phyloP scores from a whole-genome alignment of 192 early-diverging fungal species.

The Entomortierella lignicola region DNA sequence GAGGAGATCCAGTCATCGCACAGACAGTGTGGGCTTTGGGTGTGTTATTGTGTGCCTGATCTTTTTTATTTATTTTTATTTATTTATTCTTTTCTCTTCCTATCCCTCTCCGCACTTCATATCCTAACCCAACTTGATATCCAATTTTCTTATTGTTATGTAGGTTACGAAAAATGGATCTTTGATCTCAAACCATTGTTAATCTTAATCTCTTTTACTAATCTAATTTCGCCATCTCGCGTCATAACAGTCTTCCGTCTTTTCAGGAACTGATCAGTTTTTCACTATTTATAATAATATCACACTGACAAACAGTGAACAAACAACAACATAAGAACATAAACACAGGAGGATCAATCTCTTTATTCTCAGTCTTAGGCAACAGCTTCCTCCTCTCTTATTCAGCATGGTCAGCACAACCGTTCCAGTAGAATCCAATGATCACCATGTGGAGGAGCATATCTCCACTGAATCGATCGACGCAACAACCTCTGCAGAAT shows the following conservation, averaged over 20 bases:
- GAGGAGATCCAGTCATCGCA: not conserved
- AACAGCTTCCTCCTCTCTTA: not conserved
- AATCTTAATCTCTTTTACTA: not conserved
- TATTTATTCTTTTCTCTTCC: not conserved
- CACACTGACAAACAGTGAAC: not conserved
- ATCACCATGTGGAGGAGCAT: constrained; percentile 20
- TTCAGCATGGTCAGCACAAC: constrained; percentile 43
- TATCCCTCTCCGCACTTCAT: not conserved
- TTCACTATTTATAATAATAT: not conserved
- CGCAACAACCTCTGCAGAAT: not conserved
- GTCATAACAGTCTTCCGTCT: not conserved
- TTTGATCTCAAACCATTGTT: not conserved
- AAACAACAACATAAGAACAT: not conserved
- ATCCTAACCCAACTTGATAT: not conserved
- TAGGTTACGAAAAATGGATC: not conserved
- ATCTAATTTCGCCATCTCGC: not conserved
- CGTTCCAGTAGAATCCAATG: constrained; percentile 29
- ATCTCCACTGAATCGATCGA: not conserved
- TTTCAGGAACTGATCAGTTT: not conserved
- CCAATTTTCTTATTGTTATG: not conserved
- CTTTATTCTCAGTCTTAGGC: not conserved
- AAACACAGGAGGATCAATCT: not conserved
- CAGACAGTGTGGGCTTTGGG: no score
- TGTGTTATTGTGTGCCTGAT: not conserved
- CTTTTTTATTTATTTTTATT: no score